Evolutionary conservation across 2,329 filamentous ascomycete genomes (phyloP).

Genomic region (Pseudomassariella vexata): DNA sequence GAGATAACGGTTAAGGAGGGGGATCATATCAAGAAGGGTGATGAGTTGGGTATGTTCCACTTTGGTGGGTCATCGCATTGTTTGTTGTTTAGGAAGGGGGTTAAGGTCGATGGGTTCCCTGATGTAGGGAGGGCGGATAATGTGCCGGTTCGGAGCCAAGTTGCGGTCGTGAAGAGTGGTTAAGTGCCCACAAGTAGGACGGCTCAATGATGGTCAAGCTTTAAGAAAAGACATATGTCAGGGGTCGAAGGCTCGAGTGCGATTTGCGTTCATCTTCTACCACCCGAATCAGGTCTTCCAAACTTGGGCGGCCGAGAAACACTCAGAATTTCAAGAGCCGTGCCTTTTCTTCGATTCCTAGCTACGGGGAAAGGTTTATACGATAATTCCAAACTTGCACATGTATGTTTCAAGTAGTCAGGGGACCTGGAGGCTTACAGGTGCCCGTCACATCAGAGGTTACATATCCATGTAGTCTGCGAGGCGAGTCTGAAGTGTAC

Average conservation of each 20-base stretch:
- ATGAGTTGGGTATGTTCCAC: slow-evolving; percentile 74
- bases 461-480: background rate
- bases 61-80: slow-evolving; percentile 71
- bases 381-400: too few relatives aligned
- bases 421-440: background rate
- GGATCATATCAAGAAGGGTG: slow-evolving; percentile 61
- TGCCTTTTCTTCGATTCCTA: too few relatives aligned
- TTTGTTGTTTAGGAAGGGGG: slow-evolving; percentile 56
- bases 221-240: too few relatives aligned
- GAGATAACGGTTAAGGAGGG: slow-evolving; percentile 65
- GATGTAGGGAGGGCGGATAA: slow-evolving; percentile 12
- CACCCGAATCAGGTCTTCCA: background rate
- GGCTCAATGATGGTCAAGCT: too few relatives aligned
- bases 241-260: background rate
- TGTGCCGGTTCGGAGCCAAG: slow-evolving; percentile 18
- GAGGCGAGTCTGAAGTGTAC: background rate
- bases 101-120: slow-evolving; percentile 33
- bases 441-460: background rate
- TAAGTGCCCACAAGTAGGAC: too few relatives aligned
- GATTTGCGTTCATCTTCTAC: background rate
- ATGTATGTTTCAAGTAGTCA: too few relatives aligned
- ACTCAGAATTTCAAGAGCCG: slow-evolving; percentile 1
- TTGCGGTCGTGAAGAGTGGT: slow-evolving; percentile 18
- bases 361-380: too few relatives aligned
- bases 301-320: background rate